Percentiles rank a stretch among this genome's conserved stretches.
Conservation (phyloP, 2,329 filamentous ascomycete species). For the Westerdykella sp. region DNA sequence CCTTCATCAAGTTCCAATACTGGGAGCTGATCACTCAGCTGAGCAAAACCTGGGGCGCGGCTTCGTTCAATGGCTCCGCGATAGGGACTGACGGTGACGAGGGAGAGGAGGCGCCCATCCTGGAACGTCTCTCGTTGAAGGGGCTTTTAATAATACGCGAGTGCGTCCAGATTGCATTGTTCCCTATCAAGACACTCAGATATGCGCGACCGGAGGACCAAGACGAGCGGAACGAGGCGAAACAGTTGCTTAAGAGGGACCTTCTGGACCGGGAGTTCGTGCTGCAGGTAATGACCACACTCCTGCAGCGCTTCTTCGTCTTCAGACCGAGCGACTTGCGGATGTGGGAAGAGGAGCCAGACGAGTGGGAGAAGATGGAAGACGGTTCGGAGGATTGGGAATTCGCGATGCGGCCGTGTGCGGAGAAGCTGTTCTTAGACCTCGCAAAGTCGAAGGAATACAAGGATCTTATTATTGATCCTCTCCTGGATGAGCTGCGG, state of each 20-base stretch:
- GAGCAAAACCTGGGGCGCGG: conserved; percentile 64
- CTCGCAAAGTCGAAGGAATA: conserved; percentile 68
- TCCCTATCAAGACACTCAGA: conserved; percentile 73
- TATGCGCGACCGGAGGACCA: conserved; percentile 70
- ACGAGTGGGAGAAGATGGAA: conserved; percentile 91
- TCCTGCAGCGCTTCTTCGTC: conserved; percentile 82
- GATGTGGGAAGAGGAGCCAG: conserved; percentile 89
- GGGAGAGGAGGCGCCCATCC: conserved; percentile 50
- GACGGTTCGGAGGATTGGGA: conserved; percentile 78
- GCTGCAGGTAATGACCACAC: conserved; percentile 63
- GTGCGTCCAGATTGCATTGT: conserved; percentile 79
- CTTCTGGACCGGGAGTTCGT: conserved; percentile 74
- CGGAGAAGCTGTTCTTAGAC: conserved; percentile 90
- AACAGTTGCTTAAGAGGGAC: conserved; percentile 62
- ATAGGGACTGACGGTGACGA: conserved; percentile 44
- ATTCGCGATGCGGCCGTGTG: conserved; percentile 84
- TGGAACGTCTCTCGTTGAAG: conserved; percentile 76
- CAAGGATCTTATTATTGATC: conserved; percentile 72
- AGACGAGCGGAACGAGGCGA: conserved; percentile 66
- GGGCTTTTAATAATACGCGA: conserved; percentile 75
- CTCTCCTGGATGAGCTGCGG: conserved; percentile 76
- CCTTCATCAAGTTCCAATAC: conserved; percentile 67
- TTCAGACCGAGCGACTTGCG: conserved; percentile 80
- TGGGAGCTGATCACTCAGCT: conserved; percentile 77
- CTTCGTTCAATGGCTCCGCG: conserved; percentile 34